Base-by-base conservation (phyloP, 257 asterid genomes). In the Capsicum pubescens region DNA sequence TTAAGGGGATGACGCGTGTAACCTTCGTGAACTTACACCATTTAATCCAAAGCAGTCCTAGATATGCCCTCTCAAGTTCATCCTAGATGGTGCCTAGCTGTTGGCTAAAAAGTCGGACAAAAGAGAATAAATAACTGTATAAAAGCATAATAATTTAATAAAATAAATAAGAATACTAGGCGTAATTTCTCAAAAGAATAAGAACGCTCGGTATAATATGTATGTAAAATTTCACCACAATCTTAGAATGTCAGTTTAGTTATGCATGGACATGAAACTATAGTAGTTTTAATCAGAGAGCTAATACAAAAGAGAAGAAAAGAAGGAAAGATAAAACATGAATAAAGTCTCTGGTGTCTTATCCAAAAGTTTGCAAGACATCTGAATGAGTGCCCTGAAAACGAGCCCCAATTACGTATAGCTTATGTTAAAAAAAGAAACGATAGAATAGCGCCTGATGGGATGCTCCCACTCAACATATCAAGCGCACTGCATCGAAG, bases 21-120 rank as follows among this genome's bases (percentile, higher is more conserved):
- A 15, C 52, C 26, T 67, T 36, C 9, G 12, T 68, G 39, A 71
- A 17, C 39, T 17, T n/a, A n/a, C 58, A 46, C 58, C 19, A 36
- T 67, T 67, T 6, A 35, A 71, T 46, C 11, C 17, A 46, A 44
- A 71, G 55, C 58, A 71, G 2, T 36, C 36, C 58, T 71, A 71
- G 36, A 46, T 71, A 44, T 71, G 39, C 79, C 10, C 54, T 70
- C 57, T 71, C 36, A n/a, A 71, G 58, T 71, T 71, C 79, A 46
- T n/a, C 79, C 10, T 71, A 71, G 57, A 71, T n/a, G 79, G 32
- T 71, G 58, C 58, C 58, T n/a, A 71, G 5, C 57, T 71, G 9
- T 71, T 63, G 69, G 69, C 9, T 6, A 2, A 35, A 7, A 64
- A 4, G 5, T 21, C 16, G 11, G 17, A 64, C 44, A 61, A 61